Base-by-base conservation (phyloP, 179 eudicot genomes). In the Gypsophila paniculata region DNA sequence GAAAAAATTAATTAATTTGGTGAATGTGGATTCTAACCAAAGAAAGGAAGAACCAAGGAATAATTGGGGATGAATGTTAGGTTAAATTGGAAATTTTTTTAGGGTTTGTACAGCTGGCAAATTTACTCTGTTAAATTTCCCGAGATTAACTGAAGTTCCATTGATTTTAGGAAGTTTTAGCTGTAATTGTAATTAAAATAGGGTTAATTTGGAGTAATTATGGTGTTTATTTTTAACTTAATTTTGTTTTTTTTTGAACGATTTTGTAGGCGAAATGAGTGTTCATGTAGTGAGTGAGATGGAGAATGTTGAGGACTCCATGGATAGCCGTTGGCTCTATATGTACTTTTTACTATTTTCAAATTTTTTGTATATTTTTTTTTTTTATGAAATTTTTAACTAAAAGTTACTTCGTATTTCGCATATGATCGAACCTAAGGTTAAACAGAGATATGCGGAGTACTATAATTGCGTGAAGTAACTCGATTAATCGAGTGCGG, bases 11-110 rank as follows among this genome's bases (percentile, higher is more conserved):
- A 29, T 29, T 29, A 29, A 29, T 42, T 42, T 42, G 17, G 21
- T 42, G 17, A 15, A 3, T 2, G 0, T 46, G 80, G 84, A 80
- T 75, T 72, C 81, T 83, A 72, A 83, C 86, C 86, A 78, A 48
- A 26, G 70, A 71, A 26, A 72, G 86, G 82, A 83, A 80, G 84
- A 83, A 80, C 77, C 82, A 72, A 65, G 73, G 76, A 71, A 29
- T 46, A 78, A 78, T 65, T 53, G 18, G 19, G 76, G 76, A 11
- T 22, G 64, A 66, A 60, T 34, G 81, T 42, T 70, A 71, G 76
- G 61, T 82, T 82, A 74, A 70, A 82, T 79, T 77, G 79, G 49
- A 46, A 8, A 21, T 15, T 15, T 46, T 72, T 52, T 29, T 15
- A 48, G 19, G 79, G 55, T 60, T 14, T 54, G 49, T n/a, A 25